These are phyloP conservation scores for Sclerotinia nivalis DNA, from an alignment of 2,329 filamentous ascomycete genomes.

Conservation along the genomic window DNA sequence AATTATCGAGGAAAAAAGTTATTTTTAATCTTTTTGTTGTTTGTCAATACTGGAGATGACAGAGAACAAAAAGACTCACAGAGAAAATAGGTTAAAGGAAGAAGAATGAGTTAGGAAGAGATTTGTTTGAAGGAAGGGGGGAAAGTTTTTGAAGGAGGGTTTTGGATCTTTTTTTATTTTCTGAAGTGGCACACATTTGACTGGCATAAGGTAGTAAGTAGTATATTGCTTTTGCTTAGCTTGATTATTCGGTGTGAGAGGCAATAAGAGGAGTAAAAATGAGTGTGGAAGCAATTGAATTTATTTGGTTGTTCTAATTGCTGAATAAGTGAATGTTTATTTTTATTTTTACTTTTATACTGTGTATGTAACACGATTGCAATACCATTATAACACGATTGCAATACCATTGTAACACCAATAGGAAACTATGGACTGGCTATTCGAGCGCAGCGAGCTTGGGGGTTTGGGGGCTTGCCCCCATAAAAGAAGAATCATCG, in stretches of 20 bases:
- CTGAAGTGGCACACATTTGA: not conserved
- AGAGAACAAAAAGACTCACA: not conserved
- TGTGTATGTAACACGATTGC: not conserved
- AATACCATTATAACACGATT: not conserved
- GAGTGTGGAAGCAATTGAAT: not conserved
- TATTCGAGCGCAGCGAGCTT: constrained; percentile 10
- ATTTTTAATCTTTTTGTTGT: not conserved
- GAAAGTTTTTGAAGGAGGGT: too few species aligned
- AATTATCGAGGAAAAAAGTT: not conserved
- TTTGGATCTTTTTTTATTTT: constrained; percentile 10
- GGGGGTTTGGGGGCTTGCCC: constrained; percentile 8
- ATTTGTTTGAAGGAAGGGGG: not conserved
- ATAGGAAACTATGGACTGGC: not conserved
- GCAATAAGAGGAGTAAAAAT: not conserved
- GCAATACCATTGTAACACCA: not conserved
- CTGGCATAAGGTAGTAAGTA: not conserved
- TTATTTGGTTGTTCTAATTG: not conserved
- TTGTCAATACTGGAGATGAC: not conserved
- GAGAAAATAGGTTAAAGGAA: not conserved
- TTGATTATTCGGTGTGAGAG: not conserved
- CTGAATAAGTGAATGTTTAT: not conserved
- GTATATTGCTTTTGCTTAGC: not conserved
- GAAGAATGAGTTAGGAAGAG: not conserved
- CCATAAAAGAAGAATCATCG: not conserved
- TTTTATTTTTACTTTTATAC: not conserved